Conservation (phyloP, 345 rosid genomes). For the Hibiscus trionum region DNA sequence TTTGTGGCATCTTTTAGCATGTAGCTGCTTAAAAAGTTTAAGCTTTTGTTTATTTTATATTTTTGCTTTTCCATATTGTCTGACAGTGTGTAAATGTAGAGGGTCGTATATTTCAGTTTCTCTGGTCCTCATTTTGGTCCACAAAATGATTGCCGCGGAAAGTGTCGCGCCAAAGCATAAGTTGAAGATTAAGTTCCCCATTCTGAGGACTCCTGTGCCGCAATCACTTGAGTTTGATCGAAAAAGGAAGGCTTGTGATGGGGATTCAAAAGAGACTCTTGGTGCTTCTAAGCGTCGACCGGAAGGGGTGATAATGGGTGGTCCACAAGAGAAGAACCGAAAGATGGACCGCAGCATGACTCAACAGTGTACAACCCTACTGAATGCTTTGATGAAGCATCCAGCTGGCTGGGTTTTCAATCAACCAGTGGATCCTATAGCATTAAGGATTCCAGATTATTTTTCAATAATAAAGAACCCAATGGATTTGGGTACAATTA, state of each 20-base stretch:
- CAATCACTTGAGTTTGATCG: conserved; percentile 18
- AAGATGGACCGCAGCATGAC: conserved; percentile 43
- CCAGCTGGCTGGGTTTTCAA: conserved; percentile 50
- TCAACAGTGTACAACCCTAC: conserved; percentile 43
- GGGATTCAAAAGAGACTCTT: conserved; percentile 12
- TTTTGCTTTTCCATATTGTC: neutral
- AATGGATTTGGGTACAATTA: conserved; percentile 87
- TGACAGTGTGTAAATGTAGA: neutral
- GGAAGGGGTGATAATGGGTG: conserved; percentile 18
- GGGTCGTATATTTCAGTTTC: neutral
- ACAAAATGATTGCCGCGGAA: conserved; percentile 4
- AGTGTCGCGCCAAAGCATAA: conserved; percentile 19
- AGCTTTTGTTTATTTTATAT: neutral
- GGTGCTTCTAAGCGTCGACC: conserved; percentile 36
- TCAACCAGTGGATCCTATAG: conserved; percentile 70
- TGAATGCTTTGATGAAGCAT: conserved; percentile 36
- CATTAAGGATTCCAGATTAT: conserved; percentile 67
- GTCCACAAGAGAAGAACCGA: conserved; percentile 39
- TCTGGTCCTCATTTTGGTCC: neutral
- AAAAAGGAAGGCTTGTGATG: conserved; percentile 13
- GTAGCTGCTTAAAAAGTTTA: neutral
- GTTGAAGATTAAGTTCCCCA: conserved; percentile 52
- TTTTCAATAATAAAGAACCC: conserved; percentile 59
- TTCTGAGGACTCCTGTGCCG: conserved; percentile 22
- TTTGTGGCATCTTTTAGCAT: neutral